Percentiles rank a stretch among this genome's conserved stretches.
These are phyloP conservation scores for Haematococcus sp. DNA, from an alignment of 139 green algal genomes.

Conservation along the genomic window DNA sequence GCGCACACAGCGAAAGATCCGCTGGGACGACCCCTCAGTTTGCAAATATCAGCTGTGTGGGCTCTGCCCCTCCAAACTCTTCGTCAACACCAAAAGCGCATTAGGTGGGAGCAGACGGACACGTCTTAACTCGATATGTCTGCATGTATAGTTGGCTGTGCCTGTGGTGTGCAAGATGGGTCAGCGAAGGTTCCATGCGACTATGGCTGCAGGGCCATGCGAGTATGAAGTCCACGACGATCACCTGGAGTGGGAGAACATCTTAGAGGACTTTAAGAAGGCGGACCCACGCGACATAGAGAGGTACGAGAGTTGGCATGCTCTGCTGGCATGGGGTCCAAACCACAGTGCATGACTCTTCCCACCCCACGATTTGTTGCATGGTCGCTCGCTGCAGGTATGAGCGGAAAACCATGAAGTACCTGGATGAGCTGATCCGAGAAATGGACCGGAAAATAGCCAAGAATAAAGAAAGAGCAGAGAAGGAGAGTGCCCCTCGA, in stretches of 20 bases:
- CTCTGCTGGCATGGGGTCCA: neutral
- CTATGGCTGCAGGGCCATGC: conserved; percentile 57
- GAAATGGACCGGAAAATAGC: conserved; percentile 88
- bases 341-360: no score
- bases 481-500: conserved; percentile 60
- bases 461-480: conserved; percentile 69
- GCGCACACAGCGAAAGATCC: conserved; percentile 36
- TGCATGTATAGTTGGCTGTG: neutral
- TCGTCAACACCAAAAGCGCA: conserved; percentile 85
- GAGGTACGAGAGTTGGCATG: conserved; percentile 3
- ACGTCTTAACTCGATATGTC: neutral
- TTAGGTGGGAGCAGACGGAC: conserved; percentile 53
- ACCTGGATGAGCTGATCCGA: conserved; percentile 67
- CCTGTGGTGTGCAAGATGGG: neutral
- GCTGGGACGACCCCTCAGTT: conserved; percentile 66
- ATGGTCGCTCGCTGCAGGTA: conserved; percentile 54
- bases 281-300: conserved; percentile 63
- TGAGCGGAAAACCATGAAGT: conserved; percentile 62
- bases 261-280: conserved; percentile 63
- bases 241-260: conserved; percentile 63
- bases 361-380: no score
- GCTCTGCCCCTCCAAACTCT: conserved; percentile 77
- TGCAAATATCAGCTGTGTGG: conserved; percentile 81
- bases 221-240: conserved; percentile 73
- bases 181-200: neutral